These are phyloP conservation scores for Vigna nakashimae DNA, from an alignment of 306 rosid species.

Conservation along the genomic window DNA sequence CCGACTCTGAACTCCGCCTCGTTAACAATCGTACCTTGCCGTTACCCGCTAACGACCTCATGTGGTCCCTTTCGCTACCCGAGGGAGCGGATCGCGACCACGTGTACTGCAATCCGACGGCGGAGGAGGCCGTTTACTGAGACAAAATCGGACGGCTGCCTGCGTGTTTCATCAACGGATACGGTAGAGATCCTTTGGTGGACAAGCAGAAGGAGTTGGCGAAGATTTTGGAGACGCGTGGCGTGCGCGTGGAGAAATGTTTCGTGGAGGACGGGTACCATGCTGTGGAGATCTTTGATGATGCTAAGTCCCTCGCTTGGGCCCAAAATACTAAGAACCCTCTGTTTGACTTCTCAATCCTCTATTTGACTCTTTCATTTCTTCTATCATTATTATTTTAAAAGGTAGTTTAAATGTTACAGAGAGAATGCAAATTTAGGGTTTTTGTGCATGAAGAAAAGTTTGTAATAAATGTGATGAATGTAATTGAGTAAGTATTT, in stretches of 20 bases:
- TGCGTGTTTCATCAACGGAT: conserved; percentile 56
- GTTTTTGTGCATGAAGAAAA: too few species aligned
- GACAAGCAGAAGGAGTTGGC: conserved; percentile 68
- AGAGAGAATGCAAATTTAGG: too few species aligned
- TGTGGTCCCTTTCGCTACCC: conserved; percentile 70
- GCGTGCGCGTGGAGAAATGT: conserved; percentile 53
- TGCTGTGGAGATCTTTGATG: conserved; percentile 67
- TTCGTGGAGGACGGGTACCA: conserved; percentile 65
- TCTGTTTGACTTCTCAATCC: conserved; percentile 3
- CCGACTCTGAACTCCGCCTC: conserved; percentile 56
- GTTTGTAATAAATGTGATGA: too few species aligned
- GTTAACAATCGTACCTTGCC: conserved; percentile 59
- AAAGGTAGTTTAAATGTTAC: too few species aligned
- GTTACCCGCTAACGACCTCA: conserved; percentile 55
- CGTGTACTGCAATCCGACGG: conserved; percentile 66
- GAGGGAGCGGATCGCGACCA: conserved; percentile 69
- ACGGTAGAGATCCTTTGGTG: conserved; percentile 70
- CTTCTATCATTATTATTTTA: too few species aligned
- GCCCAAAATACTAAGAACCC: not conserved
- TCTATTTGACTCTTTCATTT: conserved; percentile 1
- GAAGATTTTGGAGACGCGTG: conserved; percentile 55
- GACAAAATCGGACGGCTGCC: conserved; percentile 67
- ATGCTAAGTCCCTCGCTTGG: conserved; percentile 46
- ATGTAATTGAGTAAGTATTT: too few species aligned
- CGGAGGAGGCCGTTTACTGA: not conserved